Evolutionary conservation across 129 eudicot genomes (phyloP).

Genomic region (Apium graveolens): DNA sequence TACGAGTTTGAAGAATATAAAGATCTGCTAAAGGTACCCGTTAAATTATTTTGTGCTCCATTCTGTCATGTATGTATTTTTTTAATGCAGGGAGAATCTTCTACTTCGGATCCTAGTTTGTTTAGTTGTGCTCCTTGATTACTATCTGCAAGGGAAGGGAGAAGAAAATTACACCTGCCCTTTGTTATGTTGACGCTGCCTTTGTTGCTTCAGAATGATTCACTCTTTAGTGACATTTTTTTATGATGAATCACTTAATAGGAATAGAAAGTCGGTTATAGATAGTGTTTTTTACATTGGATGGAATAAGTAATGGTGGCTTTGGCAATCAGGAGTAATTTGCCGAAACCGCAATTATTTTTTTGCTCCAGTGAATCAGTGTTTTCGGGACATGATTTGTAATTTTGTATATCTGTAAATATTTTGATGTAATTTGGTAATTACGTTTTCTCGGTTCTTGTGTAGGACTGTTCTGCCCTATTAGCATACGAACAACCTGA

Average conservation of each 20-base stretch:
- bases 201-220: neutral
- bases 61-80: neutral
- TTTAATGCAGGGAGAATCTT: neutral
- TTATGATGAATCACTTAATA: neutral
- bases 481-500: conserved; percentile 71
- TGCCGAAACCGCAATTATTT: too few relatives aligned
- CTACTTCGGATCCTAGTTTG: neutral
- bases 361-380: neutral
- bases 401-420: neutral
- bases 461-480: conserved; percentile 76
- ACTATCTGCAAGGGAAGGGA: neutral
- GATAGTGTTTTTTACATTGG: neutral
- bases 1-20: conserved; percentile 30
- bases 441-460: neutral
- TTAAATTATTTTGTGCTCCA: neutral
- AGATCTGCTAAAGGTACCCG: conserved; percentile 61
- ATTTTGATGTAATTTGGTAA: neutral
- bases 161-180: neutral
- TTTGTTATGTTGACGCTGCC: neutral
- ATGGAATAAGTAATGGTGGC: neutral
- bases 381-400: neutral
- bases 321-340: neutral
- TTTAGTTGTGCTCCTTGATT: neutral
- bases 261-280: neutral
- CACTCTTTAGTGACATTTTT: neutral